These are phyloP conservation scores for Tetrahymena borealis DNA, from an alignment of 73 alveolate genomes.

Conservation along the genomic window DNA sequence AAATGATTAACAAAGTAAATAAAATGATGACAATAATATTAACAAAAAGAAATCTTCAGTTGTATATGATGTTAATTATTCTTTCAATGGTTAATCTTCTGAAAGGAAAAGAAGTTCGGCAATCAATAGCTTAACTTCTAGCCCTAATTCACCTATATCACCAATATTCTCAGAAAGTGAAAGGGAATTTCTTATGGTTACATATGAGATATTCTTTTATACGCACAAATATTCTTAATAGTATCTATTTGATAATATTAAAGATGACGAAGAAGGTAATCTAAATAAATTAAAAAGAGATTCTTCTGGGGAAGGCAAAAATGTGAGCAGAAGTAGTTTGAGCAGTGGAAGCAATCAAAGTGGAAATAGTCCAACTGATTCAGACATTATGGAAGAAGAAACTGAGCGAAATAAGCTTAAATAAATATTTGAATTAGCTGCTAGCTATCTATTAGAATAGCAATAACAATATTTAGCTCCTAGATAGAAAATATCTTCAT, in stretches of 20 bases:
- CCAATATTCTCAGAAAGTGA: background rate
- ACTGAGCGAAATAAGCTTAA: background rate
- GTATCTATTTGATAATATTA: background rate
- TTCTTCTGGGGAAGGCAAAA: background rate
- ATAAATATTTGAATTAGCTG: background rate
- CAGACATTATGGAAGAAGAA: background rate
- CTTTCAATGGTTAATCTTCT: background rate
- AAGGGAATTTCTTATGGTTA: background rate
- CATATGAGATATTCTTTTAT: background rate
- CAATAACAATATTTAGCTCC: background rate
- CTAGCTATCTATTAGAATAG: background rate
- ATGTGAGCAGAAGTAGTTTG: background rate
- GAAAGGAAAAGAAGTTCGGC: background rate
- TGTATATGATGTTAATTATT: background rate
- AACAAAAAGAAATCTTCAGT: background rate
- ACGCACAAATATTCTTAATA: background rate
- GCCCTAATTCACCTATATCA: background rate
- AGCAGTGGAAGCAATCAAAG: background rate
- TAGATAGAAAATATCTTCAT: background rate
- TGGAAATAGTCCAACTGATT: background rate
- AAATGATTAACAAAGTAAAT: background rate
- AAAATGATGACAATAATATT: background rate
- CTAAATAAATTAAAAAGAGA: background rate
- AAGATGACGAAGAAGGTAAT: background rate
- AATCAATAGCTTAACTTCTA: background rate